Percentiles rank a stretch among this genome's conserved stretches.
Evolutionary conservation across 2,329 filamentous ascomycete species (phyloP).

Genomic region (Ascocoryne sarcoides): DNA sequence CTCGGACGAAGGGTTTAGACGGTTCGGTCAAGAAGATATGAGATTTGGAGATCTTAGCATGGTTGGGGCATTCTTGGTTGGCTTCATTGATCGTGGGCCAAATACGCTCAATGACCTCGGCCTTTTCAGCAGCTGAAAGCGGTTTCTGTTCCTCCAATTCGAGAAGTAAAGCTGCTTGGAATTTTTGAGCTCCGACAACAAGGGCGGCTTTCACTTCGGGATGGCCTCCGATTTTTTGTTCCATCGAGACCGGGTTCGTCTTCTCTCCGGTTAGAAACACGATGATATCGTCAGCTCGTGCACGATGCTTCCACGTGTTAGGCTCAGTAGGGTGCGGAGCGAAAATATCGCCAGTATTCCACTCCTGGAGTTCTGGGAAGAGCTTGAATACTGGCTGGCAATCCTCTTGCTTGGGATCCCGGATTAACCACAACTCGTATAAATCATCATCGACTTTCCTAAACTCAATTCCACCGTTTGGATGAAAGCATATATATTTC

Average conservation of each 20-base stretch:
- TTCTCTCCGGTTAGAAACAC: conserved; percentile 12
- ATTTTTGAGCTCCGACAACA: conserved; percentile 6
- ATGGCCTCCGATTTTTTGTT: conserved; percentile 30
- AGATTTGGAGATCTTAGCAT: conserved; percentile 24
- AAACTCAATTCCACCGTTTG: conserved; percentile 8
- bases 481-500: conserved; percentile 6
- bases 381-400: conserved; percentile 28
- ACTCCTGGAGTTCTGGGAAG: conserved; percentile 29
- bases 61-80: conserved; percentile 24
- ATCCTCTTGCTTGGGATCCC: conserved; percentile 6
- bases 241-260: conserved; percentile 21
- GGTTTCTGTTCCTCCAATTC: conserved; percentile 1
- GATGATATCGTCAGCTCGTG: conserved; percentile 8
- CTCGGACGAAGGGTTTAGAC: conserved; percentile 29
- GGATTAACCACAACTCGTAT: conserved; percentile 23
- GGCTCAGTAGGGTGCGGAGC: conserved; percentile 25
- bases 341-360: conserved; percentile 32
- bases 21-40: conserved; percentile 27
- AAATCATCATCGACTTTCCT: conserved; percentile 9
- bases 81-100: conserved; percentile 29
- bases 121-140: not conserved
- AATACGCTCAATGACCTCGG: conserved; percentile 11
- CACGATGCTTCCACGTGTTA: conserved; percentile 25
- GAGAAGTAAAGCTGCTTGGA: conserved; percentile 9
- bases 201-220: conserved; percentile 23